Evolutionary conservation across 306 rosid genomes (phyloP).

Genomic region (Quercus wislizeni): DNA sequence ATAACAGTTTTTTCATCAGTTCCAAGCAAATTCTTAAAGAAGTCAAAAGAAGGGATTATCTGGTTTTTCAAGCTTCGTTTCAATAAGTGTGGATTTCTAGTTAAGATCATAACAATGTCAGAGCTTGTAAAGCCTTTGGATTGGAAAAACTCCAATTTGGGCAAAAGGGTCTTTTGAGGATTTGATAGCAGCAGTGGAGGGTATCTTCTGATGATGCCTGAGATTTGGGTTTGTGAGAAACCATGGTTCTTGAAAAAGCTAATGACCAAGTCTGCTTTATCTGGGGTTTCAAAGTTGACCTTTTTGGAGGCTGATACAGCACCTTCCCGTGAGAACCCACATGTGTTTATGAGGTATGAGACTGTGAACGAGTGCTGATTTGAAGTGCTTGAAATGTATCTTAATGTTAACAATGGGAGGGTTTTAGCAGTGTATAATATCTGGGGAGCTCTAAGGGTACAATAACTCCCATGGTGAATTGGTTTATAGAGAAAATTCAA

Average conservation of each 20-base stretch:
- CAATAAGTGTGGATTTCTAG: neutral
- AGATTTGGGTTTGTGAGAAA: constrained; percentile 1
- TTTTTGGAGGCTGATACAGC: constrained; percentile 26
- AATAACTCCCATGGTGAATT: no score
- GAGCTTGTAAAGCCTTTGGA: constrained; percentile 13
- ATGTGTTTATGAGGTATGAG: neutral
- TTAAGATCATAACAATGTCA: neutral
- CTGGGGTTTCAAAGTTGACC: constrained; percentile 13
- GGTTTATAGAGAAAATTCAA: no score
- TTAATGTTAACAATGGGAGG: no score
- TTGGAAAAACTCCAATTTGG: constrained; percentile 12
- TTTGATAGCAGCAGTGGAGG: neutral
- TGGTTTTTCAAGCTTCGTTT: constrained; percentile 5
- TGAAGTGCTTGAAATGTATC: no score
- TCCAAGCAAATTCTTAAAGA: neutral
- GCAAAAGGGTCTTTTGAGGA: neutral
- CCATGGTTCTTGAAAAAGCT: neutral
- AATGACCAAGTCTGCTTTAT: neutral
- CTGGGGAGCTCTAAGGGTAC: no score
- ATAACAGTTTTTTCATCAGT: neutral
- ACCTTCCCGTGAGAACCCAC: constrained; percentile 26
- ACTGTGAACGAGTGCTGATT: no score
- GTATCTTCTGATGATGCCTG: neutral
- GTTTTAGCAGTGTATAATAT: no score
- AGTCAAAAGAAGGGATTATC: neutral